Percentiles rank a stretch among this genome's conserved stretches.
phyloP scores from a whole-genome alignment of 2,329 filamentous ascomycete species.

The Endoconidiophora polonica region DNA sequence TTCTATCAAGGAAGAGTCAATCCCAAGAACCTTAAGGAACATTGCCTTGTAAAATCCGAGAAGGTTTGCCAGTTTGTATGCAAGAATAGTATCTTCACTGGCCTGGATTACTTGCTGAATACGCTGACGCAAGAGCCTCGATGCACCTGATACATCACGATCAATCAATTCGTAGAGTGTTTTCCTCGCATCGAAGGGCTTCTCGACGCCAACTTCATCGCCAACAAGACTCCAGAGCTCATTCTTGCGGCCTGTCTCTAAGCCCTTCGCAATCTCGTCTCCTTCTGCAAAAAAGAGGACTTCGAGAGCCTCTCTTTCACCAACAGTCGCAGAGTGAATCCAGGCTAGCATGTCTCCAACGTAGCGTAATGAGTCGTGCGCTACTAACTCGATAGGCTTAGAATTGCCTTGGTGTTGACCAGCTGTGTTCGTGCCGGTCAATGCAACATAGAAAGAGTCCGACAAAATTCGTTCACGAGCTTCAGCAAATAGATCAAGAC shows the following conservation, averaged over 20 bases:
- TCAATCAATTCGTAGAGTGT: constrained; percentile 77
- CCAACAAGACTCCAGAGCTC: constrained; percentile 63
- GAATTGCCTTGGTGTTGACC: constrained; percentile 42
- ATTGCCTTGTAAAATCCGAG: constrained; percentile 78
- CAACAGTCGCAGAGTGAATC: constrained; percentile 86
- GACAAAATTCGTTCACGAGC: constrained; percentile 74
- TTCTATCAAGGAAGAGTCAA: constrained; percentile 51
- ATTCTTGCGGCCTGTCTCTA: constrained; percentile 62
- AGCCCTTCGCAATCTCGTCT: constrained; percentile 61
- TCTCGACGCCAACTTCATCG: constrained; percentile 31
- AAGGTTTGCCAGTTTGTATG: constrained; percentile 81
- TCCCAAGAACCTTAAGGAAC: constrained; percentile 62
- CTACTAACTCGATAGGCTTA: constrained; percentile 87
- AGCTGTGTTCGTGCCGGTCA: constrained; percentile 54
- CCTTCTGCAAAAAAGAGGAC: constrained; percentile 81
- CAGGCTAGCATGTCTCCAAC: constrained; percentile 96
- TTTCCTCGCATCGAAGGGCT: constrained; percentile 60
- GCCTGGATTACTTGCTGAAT: constrained; percentile 84
- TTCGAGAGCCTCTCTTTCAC: constrained; percentile 82
- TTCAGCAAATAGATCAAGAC: constrained; percentile 83
- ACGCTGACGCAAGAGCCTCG: constrained; percentile 70
- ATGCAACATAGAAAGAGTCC: constrained; percentile 72
- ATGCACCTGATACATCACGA: constrained; percentile 65
- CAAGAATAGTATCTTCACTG: constrained; percentile 74
- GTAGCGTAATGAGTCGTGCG: constrained; percentile 82